Evolutionary conservation across 2,329 filamentous ascomycete genomes (phyloP), one percentile per base, ranked within the genome.

Genomic region (Pseudogymnoascus sp.): DNA sequence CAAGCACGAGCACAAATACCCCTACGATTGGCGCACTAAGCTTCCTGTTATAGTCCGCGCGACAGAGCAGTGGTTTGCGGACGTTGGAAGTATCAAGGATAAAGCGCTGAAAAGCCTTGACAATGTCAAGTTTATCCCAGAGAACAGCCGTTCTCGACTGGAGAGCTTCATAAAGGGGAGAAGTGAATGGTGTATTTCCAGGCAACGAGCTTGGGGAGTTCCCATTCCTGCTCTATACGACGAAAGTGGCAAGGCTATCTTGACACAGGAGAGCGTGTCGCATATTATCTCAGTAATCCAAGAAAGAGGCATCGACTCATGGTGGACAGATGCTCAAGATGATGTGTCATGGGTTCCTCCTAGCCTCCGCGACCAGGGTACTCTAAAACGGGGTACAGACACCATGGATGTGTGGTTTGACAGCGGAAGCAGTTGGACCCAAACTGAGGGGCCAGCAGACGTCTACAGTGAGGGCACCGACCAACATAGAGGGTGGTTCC

Each of bases 401-500:
- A 99, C 94, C 0, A 99, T 99, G 94, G 94, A 99, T 73, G 94
- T 99, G 8, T 99, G 94, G 94, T 99, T 99, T 68, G 94, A 99
- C 73, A 97, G 94, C 66, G 94, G 94, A 5, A 96, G 89, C 58
- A 96, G 91, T 70, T 99, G 94, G 94, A 88, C 79, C 3, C 79
- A 83, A 70, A 78, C 76, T 28, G 67, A 73, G 7, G 70, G 72
- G 65, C 86, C 72, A 22, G 91, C 91, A 0, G 91, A 99, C 71
- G 82, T 97, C 22, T 97, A 96, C 71, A 81, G 97, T 2, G 94
- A 99, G 76, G 94, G 94, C 32, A 90, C 88, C 3, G 94, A 99
- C 72, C 94, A 99, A 72, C 94, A 99, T 74, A 88, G 94, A 38
- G 94, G 94, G 30, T 99, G 94, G 94, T 99, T 99, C 72, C 94